Evolutionary conservation across 2,329 filamentous ascomycete genomes (phyloP).

Genomic region (Apiospora phragmitis): DNA sequence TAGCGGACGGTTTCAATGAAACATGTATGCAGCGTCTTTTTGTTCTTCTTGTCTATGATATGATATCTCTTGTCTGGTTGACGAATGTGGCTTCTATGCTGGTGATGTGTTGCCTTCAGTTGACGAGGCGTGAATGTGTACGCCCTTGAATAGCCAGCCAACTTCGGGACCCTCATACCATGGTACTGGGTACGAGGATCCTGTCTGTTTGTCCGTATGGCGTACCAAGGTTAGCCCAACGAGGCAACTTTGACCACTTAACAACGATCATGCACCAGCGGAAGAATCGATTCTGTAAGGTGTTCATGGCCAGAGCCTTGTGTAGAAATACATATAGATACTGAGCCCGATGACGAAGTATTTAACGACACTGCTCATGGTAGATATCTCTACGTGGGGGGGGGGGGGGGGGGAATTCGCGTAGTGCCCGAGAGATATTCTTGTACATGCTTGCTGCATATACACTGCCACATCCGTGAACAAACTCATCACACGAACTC

Average conservation of each 20-base stretch:
- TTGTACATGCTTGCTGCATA: too few species aligned
- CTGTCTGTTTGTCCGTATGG: not conserved
- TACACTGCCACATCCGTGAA: too few species aligned
- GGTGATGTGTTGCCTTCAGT: not conserved
- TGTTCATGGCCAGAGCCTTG: too few species aligned
- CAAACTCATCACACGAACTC: too few species aligned
- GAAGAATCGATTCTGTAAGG: too few species aligned
- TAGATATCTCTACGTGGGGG: too few species aligned
- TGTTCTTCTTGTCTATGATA: slow-evolving; percentile 2
- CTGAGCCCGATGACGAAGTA: too few species aligned
- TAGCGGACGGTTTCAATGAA: not conserved
- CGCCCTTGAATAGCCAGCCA: not conserved
- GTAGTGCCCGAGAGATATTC: too few species aligned
- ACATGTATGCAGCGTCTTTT: not conserved
- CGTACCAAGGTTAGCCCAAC: not conserved
- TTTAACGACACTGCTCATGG: too few species aligned
- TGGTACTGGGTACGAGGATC: not conserved
- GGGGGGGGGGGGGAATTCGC: too few species aligned
- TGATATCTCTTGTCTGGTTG: not conserved
- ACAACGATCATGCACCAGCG: too few species aligned
- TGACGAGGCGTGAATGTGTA: not conserved
- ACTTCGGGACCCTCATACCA: not conserved
- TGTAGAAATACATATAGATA: too few species aligned
- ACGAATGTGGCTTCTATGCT: not conserved
- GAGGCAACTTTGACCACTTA: not conserved